Evolutionary conservation across 805 yeast genomes (phyloP), one percentile per base, ranked within the genome.

Genomic region (Scheffersomyces coipomensis): DNA sequence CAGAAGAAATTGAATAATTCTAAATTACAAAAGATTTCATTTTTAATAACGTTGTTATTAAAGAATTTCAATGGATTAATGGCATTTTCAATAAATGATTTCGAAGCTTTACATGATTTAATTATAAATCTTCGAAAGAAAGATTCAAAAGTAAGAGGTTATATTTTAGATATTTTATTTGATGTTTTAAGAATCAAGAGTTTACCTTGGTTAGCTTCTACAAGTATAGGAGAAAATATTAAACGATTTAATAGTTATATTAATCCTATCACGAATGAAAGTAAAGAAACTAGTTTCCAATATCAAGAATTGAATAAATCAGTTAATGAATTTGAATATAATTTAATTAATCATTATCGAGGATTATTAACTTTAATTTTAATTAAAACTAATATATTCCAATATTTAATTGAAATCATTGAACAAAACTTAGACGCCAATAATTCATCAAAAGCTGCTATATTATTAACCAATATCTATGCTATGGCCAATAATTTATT

Each of bases 31-130:
- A 75, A 73, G 42, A 66, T 79, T 11, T 78, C 89, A 0, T 71
- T 76, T 31, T 67, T 88, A 7, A 57, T 91, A 2, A 64, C 85
- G 0, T 56, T 75, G 3, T 63, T 87, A 18, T 60, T 91, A 35
- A 85, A 87, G 44, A 73, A 80, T 24, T 83, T 91, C 79, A 71
- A 85, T 10, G 99, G 99, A 0, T 52, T 89, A 9, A 72, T 83
- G 43, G 76, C 83, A 12, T 76, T 83, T 49, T 73, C 85, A 1
- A 69, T 75, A 40, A 68, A 81, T 46, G 63, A 79, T 42, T 82
- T 78, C 45, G 64, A 66, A 39, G 73, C 83, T 8, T 54, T 90
- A 17, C 66, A 64, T 30, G 78, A 79, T 38, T 62, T 90, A 21
- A 62, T 90, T 2, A 60, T 71, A 31, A 83, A 89, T 55, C 64